Percentiles rank a stretch among this genome's conserved stretches.
phyloP scores from a whole-genome alignment of 2,329 filamentous ascomycete genomes.

The Keithomyces neogunnii region DNA sequence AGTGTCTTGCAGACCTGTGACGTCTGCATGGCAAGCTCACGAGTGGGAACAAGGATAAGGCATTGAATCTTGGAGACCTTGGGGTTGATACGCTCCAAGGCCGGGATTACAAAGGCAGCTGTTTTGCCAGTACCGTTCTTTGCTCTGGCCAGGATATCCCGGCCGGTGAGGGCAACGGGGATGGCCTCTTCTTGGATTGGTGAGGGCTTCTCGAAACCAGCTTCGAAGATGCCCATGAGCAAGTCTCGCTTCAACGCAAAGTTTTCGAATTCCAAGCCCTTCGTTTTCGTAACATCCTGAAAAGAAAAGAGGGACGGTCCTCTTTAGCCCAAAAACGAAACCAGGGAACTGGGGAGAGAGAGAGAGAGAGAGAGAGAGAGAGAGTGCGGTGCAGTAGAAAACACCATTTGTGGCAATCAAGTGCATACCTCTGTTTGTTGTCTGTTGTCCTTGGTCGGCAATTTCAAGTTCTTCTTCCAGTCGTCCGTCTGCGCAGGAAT shows the following conservation, averaged over 20 bases:
- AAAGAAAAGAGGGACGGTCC: constrained; percentile 6
- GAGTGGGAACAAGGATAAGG: constrained; percentile 89
- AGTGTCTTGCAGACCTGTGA: constrained; percentile 99
- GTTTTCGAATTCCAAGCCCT: constrained; percentile 95
- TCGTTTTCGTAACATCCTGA: constrained; percentile 95
- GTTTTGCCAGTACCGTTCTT: constrained; percentile 99
- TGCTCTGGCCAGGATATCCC: constrained; percentile 90
- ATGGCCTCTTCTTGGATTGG: constrained; percentile 99
- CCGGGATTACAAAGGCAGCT: constrained; percentile 93
- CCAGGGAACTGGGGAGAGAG: background rate
- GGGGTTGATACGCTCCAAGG: constrained; percentile 90
- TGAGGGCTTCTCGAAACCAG: constrained; percentile 96
- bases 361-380: too few species aligned
- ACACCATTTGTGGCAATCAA: background rate
- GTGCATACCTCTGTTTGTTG: constrained; percentile 66
- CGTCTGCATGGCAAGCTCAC: constrained; percentile 95
- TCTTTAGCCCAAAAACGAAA: constrained; percentile 9
- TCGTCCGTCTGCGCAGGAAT: constrained; percentile 42
- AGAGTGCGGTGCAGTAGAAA: background rate
- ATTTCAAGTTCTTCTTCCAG: constrained; percentile 67
- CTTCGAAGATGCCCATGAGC: constrained; percentile 98
- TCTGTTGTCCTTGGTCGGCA: constrained; percentile 66
- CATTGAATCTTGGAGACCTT: constrained; percentile 96
- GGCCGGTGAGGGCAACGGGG: constrained; percentile 86
- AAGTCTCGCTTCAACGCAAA: constrained; percentile 92